phyloP scores from a whole-genome alignment of 2,329 filamentous ascomycete genomes.

The Emericellopsis cladophorae region DNA sequence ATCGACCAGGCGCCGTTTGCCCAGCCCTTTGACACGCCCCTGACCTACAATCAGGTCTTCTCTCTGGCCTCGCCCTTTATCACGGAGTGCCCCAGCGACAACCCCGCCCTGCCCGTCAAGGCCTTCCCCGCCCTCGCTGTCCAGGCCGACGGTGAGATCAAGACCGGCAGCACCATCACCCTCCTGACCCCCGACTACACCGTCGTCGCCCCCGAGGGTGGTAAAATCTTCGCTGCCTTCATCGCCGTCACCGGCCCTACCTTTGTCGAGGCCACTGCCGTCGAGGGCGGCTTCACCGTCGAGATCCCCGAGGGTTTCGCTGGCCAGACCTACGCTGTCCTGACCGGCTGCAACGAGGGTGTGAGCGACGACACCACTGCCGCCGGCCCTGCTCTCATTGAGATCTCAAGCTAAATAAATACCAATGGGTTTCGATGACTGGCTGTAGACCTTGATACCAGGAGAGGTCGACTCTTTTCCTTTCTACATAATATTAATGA shows the following conservation, averaged over 20 bases:
- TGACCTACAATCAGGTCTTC: slow-evolving; percentile 46
- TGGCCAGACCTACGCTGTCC: slow-evolving; percentile 27
- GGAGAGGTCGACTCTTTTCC: too few species aligned
- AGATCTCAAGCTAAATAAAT: slow-evolving; percentile 5
- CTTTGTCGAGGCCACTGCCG: slow-evolving; percentile 8
- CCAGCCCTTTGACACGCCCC: slow-evolving; percentile 46
- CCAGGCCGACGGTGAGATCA: slow-evolving; percentile 7
- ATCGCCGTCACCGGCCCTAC: slow-evolving; percentile 14
- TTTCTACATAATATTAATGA: too few species aligned
- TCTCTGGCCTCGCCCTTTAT: slow-evolving; percentile 54
- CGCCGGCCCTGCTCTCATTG: slow-evolving; percentile 22
- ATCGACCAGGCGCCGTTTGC: slow-evolving; percentile 39
- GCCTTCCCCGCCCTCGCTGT: slow-evolving; percentile 38
- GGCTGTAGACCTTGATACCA: too few species aligned
- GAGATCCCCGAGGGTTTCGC: slow-evolving; percentile 13
- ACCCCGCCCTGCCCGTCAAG: slow-evolving; percentile 44
- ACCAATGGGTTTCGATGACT: too few species aligned
- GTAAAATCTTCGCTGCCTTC: slow-evolving; percentile 18
- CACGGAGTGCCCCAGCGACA: slow-evolving; percentile 38
- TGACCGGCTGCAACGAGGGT: slow-evolving; percentile 19
- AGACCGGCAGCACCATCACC: slow-evolving; percentile 11
- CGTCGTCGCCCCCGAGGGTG: slow-evolving; percentile 11
- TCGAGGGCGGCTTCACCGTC: slow-evolving; percentile 10
- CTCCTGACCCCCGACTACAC: slow-evolving; percentile 12
- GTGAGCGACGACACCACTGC: slow-evolving; percentile 22